These are phyloP conservation scores for Cutaneotrichosporon mucoides DNA, from an alignment of 1,284 basidiomycete species.

Conservation along the genomic window DNA sequence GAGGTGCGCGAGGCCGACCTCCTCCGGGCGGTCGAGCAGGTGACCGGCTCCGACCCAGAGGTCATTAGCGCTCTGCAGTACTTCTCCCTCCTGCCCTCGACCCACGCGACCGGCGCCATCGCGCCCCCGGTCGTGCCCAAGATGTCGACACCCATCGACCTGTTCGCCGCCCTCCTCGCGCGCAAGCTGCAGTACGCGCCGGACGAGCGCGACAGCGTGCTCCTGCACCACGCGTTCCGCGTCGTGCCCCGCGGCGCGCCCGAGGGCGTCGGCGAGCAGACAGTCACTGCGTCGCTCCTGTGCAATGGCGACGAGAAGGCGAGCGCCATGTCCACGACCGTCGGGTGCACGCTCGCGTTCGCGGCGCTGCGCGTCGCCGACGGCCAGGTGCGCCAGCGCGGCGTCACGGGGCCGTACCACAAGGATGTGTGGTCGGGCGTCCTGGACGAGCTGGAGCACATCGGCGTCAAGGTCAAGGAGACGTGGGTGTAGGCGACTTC, in stretches of 20 bases:
- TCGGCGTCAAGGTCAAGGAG: slow-evolving; percentile 67
- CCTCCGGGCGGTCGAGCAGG: slow-evolving; percentile 1
- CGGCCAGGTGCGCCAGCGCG: slow-evolving; percentile 59
- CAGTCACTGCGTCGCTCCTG: slow-evolving; percentile 71
- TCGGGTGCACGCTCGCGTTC: slow-evolving; percentile 78
- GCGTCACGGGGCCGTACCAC: slow-evolving; percentile 65
- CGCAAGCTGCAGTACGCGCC: slow-evolving; percentile 68
- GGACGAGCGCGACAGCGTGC: slow-evolving; percentile 78
- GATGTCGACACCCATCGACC: slow-evolving; percentile 63
- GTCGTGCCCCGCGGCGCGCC: slow-evolving; percentile 21
- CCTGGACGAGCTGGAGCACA: slow-evolving; percentile 58
- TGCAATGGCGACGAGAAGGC: slow-evolving; percentile 63
- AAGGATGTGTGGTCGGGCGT: slow-evolving; percentile 60
- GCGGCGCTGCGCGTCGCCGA: slow-evolving; percentile 70
- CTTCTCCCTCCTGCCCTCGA: slow-evolving; percentile 51
- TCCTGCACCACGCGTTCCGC: slow-evolving; percentile 76
- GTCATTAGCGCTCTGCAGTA: slow-evolving; percentile 59
- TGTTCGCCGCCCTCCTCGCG: slow-evolving; percentile 70
- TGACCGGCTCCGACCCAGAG: slow-evolving; percentile 30
- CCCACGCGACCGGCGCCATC: slow-evolving; percentile 9
- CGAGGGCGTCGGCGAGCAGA: slow-evolving; percentile 50
- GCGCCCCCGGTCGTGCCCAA: slow-evolving; percentile 8
- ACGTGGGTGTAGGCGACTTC: slow-evolving; percentile 26
- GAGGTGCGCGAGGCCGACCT: slow-evolving; percentile 4
- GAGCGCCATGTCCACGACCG: slow-evolving; percentile 83